These are phyloP conservation scores for Pythium periplocum DNA, from an alignment of 352 stramenopile genomes.

Conservation along the genomic window DNA sequence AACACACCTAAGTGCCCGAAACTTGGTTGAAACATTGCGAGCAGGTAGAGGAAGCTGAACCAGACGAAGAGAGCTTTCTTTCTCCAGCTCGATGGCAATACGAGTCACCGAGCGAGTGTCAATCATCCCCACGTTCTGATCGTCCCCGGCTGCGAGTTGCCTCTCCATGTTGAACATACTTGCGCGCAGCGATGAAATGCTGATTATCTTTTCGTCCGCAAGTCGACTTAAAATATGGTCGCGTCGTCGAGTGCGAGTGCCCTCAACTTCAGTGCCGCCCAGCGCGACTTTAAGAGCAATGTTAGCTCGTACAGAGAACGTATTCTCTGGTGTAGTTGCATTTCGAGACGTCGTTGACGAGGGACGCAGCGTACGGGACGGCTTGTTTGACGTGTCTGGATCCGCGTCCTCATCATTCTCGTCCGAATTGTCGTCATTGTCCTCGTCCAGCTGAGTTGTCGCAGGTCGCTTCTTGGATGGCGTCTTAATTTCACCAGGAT, in stretches of 20 bases:
- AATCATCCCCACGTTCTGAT: slow-evolving; percentile 42
- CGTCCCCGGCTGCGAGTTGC: slow-evolving; percentile 13
- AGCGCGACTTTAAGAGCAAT: slow-evolving; percentile 56
- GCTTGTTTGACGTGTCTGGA: no score
- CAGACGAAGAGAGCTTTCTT: slow-evolving; percentile 36
- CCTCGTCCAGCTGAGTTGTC: neutral
- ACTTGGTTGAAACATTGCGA: slow-evolving; percentile 78
- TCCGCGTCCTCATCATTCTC: no score
- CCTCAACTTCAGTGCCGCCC: slow-evolving; percentile 47
- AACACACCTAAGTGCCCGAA: slow-evolving; percentile 65
- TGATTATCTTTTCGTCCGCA: slow-evolving; percentile 68
- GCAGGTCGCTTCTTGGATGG: neutral
- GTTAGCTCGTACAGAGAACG: slow-evolving; percentile 44
- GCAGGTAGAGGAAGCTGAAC: slow-evolving; percentile 62
- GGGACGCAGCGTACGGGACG: no score
- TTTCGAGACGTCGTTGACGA: no score
- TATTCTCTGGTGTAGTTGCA: neutral
- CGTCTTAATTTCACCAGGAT: slow-evolving; percentile 7
- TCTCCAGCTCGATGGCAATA: slow-evolving; percentile 62
- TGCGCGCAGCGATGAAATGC: slow-evolving; percentile 63
- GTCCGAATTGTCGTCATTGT: slow-evolving; percentile 4
- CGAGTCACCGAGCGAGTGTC: slow-evolving; percentile 68
- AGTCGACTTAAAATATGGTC: slow-evolving; percentile 63
- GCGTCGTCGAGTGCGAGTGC: slow-evolving; percentile 47
- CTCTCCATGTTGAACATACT: slow-evolving; percentile 77